phyloP scores from a whole-genome alignment of 345 rosid genomes.

The Cardamine resedifolia region DNA sequence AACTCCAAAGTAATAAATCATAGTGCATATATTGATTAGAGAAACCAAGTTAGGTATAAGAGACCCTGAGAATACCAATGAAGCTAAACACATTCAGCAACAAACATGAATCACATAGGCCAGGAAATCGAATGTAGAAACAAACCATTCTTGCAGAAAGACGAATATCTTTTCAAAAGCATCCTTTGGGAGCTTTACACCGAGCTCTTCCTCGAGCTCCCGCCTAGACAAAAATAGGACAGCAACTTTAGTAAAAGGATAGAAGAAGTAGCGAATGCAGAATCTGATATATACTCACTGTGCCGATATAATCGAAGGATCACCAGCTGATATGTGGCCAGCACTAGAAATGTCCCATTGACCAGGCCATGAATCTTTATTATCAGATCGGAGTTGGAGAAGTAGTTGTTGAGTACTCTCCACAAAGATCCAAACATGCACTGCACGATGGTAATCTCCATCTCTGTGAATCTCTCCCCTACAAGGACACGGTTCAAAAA shows the following conservation, averaged over 20 bases:
- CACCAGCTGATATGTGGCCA: constrained; percentile 92
- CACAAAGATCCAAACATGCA: constrained; percentile 79
- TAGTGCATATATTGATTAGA: background rate
- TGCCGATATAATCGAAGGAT: constrained; percentile 70
- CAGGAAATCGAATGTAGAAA: background rate
- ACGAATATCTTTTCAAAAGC: constrained; percentile 78
- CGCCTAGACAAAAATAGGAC: constrained; percentile 49
- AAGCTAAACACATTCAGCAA: background rate
- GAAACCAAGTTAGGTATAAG: constrained; percentile 1
- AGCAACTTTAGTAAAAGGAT: background rate
- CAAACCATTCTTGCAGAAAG: constrained; percentile 80
- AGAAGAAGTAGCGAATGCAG: background rate
- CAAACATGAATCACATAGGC: background rate
- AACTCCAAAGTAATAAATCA: background rate
- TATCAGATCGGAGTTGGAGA: constrained; percentile 74
- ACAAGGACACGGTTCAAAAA: constrained; percentile 1
- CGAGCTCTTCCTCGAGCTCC: constrained; percentile 93
- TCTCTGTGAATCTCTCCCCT: constrained; percentile 78
- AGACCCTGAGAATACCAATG: background rate
- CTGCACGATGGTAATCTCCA: constrained; percentile 93
- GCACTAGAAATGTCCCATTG: constrained; percentile 95
- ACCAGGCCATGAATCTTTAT: constrained; percentile 91
- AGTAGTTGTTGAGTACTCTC: constrained; percentile 80
- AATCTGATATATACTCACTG: constrained; percentile 44
- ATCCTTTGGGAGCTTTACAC: constrained; percentile 77